A percentile compares a stretch with the other conserved stretches of the same genome.
Conservation (phyloP, 371 early-diverging fungal genomes). For the Mucor lusitanicus region DNA sequence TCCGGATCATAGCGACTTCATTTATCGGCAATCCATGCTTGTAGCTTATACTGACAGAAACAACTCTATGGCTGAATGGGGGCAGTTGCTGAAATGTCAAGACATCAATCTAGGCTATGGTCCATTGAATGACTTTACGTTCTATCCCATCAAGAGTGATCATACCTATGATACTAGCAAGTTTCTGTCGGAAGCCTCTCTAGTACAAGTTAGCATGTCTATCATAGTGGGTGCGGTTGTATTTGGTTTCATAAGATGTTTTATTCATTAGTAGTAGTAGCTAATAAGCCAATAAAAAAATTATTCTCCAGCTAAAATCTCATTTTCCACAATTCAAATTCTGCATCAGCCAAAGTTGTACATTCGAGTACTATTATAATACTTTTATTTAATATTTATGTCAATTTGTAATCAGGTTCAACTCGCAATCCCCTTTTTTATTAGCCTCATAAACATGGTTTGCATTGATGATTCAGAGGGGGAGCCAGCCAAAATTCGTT, state of each 20-base stretch:
- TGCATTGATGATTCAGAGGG: too few species aligned
- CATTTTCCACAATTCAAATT: too few species aligned
- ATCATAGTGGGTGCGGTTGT: not conserved
- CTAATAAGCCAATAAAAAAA: too few species aligned
- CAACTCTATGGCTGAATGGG: not conserved
- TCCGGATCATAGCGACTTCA: not conserved
- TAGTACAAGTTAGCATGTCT: not conserved
- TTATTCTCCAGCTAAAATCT: not conserved
- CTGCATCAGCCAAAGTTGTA: too few species aligned
- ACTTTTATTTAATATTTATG: too few species aligned
- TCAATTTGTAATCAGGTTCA: too few species aligned
- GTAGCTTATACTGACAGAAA: not conserved
- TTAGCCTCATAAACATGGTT: too few species aligned
- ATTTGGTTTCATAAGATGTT: not conserved
- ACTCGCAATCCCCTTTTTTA: too few species aligned
- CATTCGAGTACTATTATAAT: too few species aligned
- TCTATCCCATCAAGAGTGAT: not conserved
- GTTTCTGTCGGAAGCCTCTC: not conserved
- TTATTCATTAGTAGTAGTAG: not conserved
- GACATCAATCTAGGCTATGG: not conserved
- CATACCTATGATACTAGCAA: not conserved
- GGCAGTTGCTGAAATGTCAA: not conserved
- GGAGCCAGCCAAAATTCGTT: too few species aligned
- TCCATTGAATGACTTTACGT: not conserved
- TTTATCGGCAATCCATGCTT: not conserved